A percentile compares a stretch with the other conserved stretches of the same genome.
phyloP scores from a whole-genome alignment of 805 yeast species.

The Ogataea methylovora region DNA sequence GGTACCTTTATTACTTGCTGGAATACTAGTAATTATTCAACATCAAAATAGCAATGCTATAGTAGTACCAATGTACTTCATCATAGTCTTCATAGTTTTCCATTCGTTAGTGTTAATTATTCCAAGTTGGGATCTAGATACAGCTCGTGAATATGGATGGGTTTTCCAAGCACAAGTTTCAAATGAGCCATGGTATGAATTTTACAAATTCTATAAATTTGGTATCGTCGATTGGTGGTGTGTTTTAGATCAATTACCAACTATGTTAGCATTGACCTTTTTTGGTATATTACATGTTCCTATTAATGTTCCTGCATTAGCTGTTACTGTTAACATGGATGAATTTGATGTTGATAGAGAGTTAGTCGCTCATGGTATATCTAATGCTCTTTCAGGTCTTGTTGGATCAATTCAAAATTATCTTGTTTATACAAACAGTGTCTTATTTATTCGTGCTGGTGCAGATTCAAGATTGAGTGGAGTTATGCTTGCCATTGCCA shows the following conservation, averaged over 20 bases:
- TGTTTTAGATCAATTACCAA: slow-evolving; percentile 66
- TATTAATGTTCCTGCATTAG: slow-evolving; percentile 94
- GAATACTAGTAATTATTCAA: slow-evolving; percentile 53
- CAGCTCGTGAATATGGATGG: slow-evolving; percentile 76
- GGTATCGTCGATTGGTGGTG: slow-evolving; percentile 67
- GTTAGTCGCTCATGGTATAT: slow-evolving; percentile 88
- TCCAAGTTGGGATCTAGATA: slow-evolving; percentile 56
- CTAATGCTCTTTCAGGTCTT: slow-evolving; percentile 78
- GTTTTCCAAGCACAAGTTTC: slow-evolving; percentile 61
- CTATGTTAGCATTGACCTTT: slow-evolving; percentile 92
- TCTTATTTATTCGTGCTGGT: slow-evolving; percentile 88
- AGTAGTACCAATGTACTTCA: slow-evolving; percentile 75
- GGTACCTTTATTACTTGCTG: slow-evolving; percentile 60
- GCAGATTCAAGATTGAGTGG: slow-evolving; percentile 90
- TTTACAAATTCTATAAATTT: slow-evolving; percentile 69
- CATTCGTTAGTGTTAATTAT: slow-evolving; percentile 60
- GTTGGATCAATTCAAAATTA: slow-evolving; percentile 90
- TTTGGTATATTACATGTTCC: slow-evolving; percentile 97
- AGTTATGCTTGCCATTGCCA: slow-evolving; percentile 76
- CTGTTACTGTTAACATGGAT: slow-evolving; percentile 82
- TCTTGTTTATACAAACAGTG: slow-evolving; percentile 89
- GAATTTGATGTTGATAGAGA: slow-evolving; percentile 88
- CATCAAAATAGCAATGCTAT: slow-evolving; percentile 54
- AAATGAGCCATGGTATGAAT: slow-evolving; percentile 83
- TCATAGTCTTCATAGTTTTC: slow-evolving; percentile 58